Percentiles rank a stretch among this genome's conserved stretches.
Conservation (phyloP, 345 rosid genomes). For the Pistacia atlantica region DNA sequence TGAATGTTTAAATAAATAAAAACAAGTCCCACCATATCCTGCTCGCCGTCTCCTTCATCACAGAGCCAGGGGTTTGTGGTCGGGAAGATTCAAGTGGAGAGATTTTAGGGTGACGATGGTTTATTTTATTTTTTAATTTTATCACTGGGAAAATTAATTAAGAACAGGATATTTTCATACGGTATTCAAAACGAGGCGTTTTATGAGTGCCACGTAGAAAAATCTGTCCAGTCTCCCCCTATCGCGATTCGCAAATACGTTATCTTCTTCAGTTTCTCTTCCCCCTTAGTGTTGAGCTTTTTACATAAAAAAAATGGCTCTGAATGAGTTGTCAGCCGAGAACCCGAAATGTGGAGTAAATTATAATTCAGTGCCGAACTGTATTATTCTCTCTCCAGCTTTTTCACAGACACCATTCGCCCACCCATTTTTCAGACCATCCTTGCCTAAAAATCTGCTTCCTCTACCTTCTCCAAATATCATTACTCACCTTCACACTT, state of each 20-base stretch:
- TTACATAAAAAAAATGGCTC: constrained; percentile 25
- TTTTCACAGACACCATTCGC: constrained; percentile 40
- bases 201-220: background rate
- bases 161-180: background rate
- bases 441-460: constrained; percentile 27
- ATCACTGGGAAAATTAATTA: too few relatives aligned
- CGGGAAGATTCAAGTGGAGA: too few relatives aligned
- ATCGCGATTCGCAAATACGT: background rate
- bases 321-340: constrained; percentile 29
- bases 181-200: constrained; percentile 12
- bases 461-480: constrained; percentile 35
- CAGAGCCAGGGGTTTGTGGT: too few relatives aligned
- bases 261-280: background rate
- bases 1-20: too few relatives aligned
- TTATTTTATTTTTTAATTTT: too few relatives aligned
- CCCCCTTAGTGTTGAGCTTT: background rate
- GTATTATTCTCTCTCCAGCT: constrained; percentile 44
- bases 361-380: constrained; percentile 23
- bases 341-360: constrained; percentile 16
- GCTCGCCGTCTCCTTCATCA: too few relatives aligned
- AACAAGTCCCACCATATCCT: too few relatives aligned
- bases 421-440: constrained; percentile 34
- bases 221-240: constrained; percentile 7
- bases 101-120: too few relatives aligned
- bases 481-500: constrained; percentile 43